These are phyloP conservation scores for Syzygium syzygioides DNA, from an alignment of 441 rosid species.

Conservation along the genomic window DNA sequence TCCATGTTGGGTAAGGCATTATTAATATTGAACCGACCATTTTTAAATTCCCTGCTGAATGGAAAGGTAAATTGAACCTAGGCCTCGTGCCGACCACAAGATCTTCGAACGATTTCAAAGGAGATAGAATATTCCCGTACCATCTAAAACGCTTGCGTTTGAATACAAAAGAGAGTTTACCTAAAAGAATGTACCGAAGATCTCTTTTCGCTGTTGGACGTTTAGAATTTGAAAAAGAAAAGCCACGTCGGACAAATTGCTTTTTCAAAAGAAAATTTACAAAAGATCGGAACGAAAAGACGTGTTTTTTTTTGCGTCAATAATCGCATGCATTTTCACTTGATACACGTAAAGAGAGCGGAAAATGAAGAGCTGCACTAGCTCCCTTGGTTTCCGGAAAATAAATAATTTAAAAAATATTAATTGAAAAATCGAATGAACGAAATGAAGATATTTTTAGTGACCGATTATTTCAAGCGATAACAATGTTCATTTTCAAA, in stretches of 20 bases:
- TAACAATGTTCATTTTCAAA: rapidly evolving
- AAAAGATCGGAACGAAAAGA: neutral
- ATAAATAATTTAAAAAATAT: neutral
- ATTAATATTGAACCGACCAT: neutral
- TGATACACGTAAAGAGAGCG: neutral
- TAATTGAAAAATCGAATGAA: neutral
- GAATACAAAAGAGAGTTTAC: neutral
- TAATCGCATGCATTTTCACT: neutral
- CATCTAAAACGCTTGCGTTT: neutral
- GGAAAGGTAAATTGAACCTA: neutral
- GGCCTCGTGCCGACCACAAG: neutral
- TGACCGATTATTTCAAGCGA: neutral
- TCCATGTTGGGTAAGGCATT: neutral
- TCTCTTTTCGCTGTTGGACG: neutral
- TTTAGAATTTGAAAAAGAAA: neutral
- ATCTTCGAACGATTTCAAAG: neutral
- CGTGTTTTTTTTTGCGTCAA: rapidly evolving
- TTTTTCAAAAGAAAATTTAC: rapidly evolving
- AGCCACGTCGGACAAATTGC: neutral
- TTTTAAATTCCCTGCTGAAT: neutral
- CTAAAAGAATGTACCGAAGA: neutral
- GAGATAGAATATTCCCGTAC: neutral
- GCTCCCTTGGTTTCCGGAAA: neutral
- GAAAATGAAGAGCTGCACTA: neutral
- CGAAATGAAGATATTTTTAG: neutral